These are phyloP conservation scores for Pseudotulostoma volvatum DNA, from an alignment of 495 filamentous ascomycete species.

Conservation along the genomic window DNA sequence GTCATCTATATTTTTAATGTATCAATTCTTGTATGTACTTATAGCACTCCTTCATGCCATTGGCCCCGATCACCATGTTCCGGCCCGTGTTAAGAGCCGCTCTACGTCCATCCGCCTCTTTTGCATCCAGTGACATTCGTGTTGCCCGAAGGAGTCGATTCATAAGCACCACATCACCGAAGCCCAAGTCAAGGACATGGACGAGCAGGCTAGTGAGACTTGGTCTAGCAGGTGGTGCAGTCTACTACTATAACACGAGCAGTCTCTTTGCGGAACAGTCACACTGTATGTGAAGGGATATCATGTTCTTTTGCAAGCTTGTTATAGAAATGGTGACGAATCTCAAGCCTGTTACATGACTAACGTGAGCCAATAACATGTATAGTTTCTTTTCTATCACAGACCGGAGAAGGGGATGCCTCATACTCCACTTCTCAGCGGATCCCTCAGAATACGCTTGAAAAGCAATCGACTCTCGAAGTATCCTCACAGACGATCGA, in stretches of 20 bases:
- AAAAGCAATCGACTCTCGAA: slow-evolving; percentile 1
- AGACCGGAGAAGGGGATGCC: slow-evolving; percentile 1
- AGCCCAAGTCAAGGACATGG: slow-evolving; percentile 58
- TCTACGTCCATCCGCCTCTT: slow-evolving; percentile 29
- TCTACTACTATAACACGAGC: slow-evolving; percentile 91
- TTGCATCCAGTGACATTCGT: slow-evolving; percentile 23
- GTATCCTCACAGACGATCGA: not conserved
- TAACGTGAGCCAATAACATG: too few species aligned
- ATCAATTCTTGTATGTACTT: not conserved
- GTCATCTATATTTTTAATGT: slow-evolving; percentile 7
- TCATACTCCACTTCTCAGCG: slow-evolving; percentile 1
- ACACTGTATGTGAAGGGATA: slow-evolving; percentile 47
- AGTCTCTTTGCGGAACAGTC: slow-evolving; percentile 72
- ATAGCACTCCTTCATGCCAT: slow-evolving; percentile 5
- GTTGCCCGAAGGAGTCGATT: slow-evolving; percentile 38
- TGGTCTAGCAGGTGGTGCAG: slow-evolving; percentile 55
- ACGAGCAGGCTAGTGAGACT: slow-evolving; percentile 58
- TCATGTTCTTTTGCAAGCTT: too few species aligned
- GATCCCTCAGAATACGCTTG: not conserved
- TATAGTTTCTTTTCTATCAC: not conserved
- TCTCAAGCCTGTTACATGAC: too few species aligned
- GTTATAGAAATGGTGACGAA: too few species aligned
- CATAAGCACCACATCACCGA: slow-evolving; percentile 50
- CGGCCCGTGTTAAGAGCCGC: slow-evolving; percentile 40
- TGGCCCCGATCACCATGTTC: slow-evolving; percentile 35